phyloP scores from a whole-genome alignment of 2,329 filamentous ascomycete species.

The Clarireedia hainanense region DNA sequence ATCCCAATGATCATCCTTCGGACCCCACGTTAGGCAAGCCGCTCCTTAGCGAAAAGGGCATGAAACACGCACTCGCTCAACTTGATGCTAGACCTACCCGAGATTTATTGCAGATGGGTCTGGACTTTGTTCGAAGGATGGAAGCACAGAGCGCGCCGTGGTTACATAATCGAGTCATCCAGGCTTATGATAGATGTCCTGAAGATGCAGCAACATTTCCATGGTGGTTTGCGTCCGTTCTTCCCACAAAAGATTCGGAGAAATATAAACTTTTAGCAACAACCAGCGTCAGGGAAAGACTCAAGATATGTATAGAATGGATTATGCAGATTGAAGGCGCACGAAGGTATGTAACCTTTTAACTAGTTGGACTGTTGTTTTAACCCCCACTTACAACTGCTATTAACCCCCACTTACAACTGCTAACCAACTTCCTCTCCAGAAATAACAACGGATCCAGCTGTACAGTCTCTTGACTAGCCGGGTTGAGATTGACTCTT shows the following conservation, averaged over 20 bases:
- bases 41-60: too few relatives aligned
- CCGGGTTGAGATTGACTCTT: neutral
- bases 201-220: conserved; percentile 68
- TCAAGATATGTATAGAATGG: conserved; percentile 80
- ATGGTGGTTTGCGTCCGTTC: conserved; percentile 82
- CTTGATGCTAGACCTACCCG: conserved; percentile 51
- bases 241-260: conserved; percentile 69
- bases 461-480: neutral
- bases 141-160: conserved; percentile 61
- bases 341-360: neutral
- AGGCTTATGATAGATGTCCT: conserved; percentile 70
- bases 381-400: neutral
- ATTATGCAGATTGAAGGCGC: neutral
- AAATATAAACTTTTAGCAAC: conserved; percentile 71
- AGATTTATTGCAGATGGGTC: conserved; percentile 56
- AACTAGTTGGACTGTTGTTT: neutral
- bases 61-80: conserved; percentile 16
- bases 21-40: neutral
- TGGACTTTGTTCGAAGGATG: conserved; percentile 63
- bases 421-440: neutral
- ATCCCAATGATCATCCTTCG: conserved; percentile 1
- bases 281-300: conserved; percentile 66
- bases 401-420: neutral
- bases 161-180: conserved; percentile 47
- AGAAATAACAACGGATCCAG: neutral